Conservation (phyloP, 805 yeast species). For the Ogataea populi-albae region DNA sequence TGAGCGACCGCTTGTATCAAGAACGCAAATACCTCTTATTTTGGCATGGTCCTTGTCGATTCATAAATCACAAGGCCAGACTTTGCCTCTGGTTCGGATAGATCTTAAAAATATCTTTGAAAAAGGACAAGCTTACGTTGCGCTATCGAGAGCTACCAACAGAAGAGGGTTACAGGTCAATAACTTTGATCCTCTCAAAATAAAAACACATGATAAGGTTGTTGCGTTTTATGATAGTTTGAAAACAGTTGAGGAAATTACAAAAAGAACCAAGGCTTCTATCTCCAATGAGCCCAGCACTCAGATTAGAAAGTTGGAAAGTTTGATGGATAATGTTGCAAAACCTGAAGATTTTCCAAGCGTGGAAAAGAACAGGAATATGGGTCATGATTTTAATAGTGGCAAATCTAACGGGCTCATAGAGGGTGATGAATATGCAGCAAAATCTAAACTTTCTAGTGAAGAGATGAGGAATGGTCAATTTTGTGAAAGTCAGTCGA, state of each 20-base stretch:
- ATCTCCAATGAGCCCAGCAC: slow-evolving; percentile 4
- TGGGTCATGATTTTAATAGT: too few relatives aligned
- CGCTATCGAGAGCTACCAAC: slow-evolving; percentile 78
- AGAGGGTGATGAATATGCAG: neutral
- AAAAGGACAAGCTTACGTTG: slow-evolving; percentile 95
- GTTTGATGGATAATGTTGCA: slow-evolving; percentile 10
- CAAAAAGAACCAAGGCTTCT: neutral
- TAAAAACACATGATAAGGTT: slow-evolving; percentile 71
- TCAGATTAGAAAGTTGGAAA: slow-evolving; percentile 12
- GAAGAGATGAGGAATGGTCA: too few relatives aligned
- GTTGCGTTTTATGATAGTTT: slow-evolving; percentile 61
- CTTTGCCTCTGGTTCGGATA: slow-evolving; percentile 71
- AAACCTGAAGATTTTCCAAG: slow-evolving; percentile 13
- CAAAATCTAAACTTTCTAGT: slow-evolving; percentile 4
- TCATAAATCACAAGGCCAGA: slow-evolving; percentile 95
- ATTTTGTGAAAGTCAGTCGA: too few relatives aligned
- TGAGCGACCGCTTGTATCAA: slow-evolving; percentile 62
- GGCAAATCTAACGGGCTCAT: too few relatives aligned
- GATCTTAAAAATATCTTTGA: slow-evolving; percentile 78
- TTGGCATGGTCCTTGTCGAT: slow-evolving; percentile 97
- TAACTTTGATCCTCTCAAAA: slow-evolving; percentile 63
- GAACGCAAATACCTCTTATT: slow-evolving; percentile 81
- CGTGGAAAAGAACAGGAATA: too few relatives aligned
- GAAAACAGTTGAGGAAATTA: slow-evolving; percentile 34
- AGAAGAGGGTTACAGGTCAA: slow-evolving; percentile 79